Conservation (phyloP, 1,284 basidiomycete species). For the Apiotrichum sp. region DNA sequence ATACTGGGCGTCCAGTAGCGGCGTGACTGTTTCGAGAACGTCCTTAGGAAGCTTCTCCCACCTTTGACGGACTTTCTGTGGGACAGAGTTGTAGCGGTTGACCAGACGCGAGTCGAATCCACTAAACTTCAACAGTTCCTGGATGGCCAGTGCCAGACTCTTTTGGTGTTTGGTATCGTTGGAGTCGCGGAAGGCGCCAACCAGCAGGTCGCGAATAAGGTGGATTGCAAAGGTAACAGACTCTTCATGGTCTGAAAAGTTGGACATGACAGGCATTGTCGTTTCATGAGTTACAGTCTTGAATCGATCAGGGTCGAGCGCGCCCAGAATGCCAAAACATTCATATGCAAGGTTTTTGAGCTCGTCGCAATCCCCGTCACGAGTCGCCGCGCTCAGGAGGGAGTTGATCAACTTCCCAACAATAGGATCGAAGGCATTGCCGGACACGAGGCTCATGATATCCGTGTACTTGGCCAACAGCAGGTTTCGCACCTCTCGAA, state of each 20-base stretch:
- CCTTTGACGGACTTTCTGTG: conserved; percentile 60
- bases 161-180: conserved; percentile 90
- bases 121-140: conserved; percentile 84
- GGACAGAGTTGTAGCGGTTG: conserved; percentile 50
- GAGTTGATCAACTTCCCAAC: conserved; percentile 65
- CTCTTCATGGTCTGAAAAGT: conserved; percentile 78
- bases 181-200: conserved; percentile 86
- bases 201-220: conserved; percentile 78
- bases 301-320: conserved; percentile 91
- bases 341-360: conserved; percentile 71
- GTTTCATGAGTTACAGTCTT: conserved; percentile 49
- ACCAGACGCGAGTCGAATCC: conserved; percentile 61
- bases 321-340: conserved; percentile 89
- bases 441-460: conserved; percentile 62
- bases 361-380: conserved; percentile 63
- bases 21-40: conserved; percentile 79
- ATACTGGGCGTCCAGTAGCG: conserved; percentile 75
- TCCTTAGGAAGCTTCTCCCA: conserved; percentile 75
- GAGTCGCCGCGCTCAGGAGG: conserved; percentile 64
- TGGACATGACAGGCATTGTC: conserved; percentile 67
- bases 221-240: conserved; percentile 75
- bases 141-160: conserved; percentile 84
- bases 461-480: conserved; percentile 55
- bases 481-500: conserved; percentile 68
- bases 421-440: conserved; percentile 77